Base-by-base conservation (phyloP, 75 land plant species). In the Sequoiadendron giganteum region DNA sequence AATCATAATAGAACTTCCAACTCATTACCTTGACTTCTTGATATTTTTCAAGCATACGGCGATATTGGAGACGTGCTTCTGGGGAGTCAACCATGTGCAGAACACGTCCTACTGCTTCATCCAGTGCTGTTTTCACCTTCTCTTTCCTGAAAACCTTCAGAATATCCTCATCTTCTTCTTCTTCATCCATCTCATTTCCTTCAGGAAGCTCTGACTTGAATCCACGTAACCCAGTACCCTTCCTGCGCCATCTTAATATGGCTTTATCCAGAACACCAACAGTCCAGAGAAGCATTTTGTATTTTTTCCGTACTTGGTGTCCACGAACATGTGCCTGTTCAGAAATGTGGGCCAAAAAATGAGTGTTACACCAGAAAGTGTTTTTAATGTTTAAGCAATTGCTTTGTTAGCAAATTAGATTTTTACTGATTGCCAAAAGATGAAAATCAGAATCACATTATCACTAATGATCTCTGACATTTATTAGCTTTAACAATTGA, bases 261-360 rank as follows among this genome's bases (percentile, higher is more conserved):
- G 88, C 94, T 86, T 98, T 98, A 34, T 98, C 99, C n/a, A 97
- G 72, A 55, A 97, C 90, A 48, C 99, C 91, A 84, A 96, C 97
- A 3, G 96, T 92, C 97, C 97, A 95, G 15, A 96, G 90, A 49
- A 97, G 77, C 55, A 92, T 94, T 88, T 91, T 94, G 84, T 95
- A 95, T 42, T 93, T 92, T 88, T 94, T 97, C 55, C 99, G 94
- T 19, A 97, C 96, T 87, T 95, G 97, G 81, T 97, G 93, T 3
- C 99, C 99, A 86, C 99, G 93, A 15, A 98, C 93, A 89, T 93
- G 96, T 65, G 99, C 99, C 95, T 98, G 93, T 85, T 73, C 54
- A 38, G 32, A 34, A 70, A 75, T 32, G 16, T 34, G 16, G 38
- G 38, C 38, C 70, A 77, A n/a, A 47, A 21, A 82, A 82, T 47